phyloP scores from a whole-genome alignment of 495 filamentous ascomycete species.

The Lophium mytilinum region DNA sequence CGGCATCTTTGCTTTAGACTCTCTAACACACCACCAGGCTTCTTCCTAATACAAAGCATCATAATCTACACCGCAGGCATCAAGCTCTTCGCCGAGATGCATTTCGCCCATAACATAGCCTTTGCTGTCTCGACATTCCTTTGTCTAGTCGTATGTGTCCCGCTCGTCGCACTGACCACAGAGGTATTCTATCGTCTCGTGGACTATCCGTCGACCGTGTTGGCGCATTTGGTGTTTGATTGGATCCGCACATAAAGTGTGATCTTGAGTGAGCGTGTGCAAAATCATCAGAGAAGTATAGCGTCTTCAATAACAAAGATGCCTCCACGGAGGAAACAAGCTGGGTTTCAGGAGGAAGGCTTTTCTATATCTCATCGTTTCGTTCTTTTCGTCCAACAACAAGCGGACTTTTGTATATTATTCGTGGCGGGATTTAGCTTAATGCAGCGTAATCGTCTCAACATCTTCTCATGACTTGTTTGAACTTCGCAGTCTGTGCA shows the following conservation, averaged over 20 bases:
- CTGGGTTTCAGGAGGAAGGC: too few relatives aligned
- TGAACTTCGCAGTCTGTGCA: too few relatives aligned
- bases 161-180: conserved; percentile 7
- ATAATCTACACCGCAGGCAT: conserved; percentile 33
- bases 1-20: not conserved
- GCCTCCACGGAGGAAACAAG: too few relatives aligned
- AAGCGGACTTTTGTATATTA: too few relatives aligned
- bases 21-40: conserved; percentile 14
- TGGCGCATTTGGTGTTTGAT: conserved; percentile 11
- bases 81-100: conserved; percentile 23
- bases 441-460: too few relatives aligned
- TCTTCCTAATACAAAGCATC: conserved; percentile 28
- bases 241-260: conserved; percentile 1
- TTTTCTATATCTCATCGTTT: too few relatives aligned
- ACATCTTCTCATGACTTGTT: too few relatives aligned
- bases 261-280: too few relatives aligned
- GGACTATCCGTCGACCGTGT: conserved; percentile 15
- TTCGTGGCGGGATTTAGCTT: too few relatives aligned
- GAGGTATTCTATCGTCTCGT: conserved; percentile 25
- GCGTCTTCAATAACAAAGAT: too few relatives aligned
- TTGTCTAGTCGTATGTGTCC: conserved; percentile 19
- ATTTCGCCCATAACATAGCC: not conserved
- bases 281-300: too few relatives aligned
- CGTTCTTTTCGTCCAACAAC: too few relatives aligned
- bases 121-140: conserved; percentile 4